Percentiles rank a stretch among this genome's conserved stretches.
These are phyloP conservation scores for Alternaria brassicicola DNA, from an alignment of 2,329 filamentous ascomycete species.

Conservation along the genomic window DNA sequence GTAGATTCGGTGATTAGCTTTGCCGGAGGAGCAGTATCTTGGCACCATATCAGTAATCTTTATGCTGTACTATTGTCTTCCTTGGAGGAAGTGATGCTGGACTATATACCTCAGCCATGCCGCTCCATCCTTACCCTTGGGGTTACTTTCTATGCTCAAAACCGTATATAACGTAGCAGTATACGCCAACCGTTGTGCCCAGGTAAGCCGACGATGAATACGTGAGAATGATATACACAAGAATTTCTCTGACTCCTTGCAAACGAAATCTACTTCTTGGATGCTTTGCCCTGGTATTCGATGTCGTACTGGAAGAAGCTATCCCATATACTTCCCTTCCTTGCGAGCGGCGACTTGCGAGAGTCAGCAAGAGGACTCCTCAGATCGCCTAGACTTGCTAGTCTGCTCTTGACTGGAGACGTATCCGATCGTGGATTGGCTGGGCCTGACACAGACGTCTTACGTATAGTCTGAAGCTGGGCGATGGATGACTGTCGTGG, in stretches of 20 bases:
- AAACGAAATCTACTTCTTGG: constrained; percentile 30
- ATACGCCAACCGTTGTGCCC: background rate
- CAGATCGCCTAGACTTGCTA: constrained; percentile 25
- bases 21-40: background rate
- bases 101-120: background rate
- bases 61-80: background rate
- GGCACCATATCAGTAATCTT: background rate
- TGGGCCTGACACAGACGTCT: constrained; percentile 18
- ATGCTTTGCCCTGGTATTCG: constrained; percentile 47
- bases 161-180: background rate
- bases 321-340: constrained; percentile 48
- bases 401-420: constrained; percentile 25
- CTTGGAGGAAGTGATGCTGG: background rate
- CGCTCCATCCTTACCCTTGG: background rate
- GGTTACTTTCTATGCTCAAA: background rate
- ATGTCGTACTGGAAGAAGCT: constrained; percentile 49
- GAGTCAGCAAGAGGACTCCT: constrained; percentile 7
- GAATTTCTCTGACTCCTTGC: background rate
- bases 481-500: constrained; percentile 5
- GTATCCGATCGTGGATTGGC: constrained; percentile 18
- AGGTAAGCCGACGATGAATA: background rate
- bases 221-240: background rate
- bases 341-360: constrained; percentile 12
- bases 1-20: background rate
- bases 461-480: constrained; percentile 23